A percentile compares a stretch with the other conserved stretches of the same genome.
These are phyloP conservation scores for Peziza echinospora DNA, from an alignment of 495 filamentous ascomycete species.

Conservation along the genomic window DNA sequence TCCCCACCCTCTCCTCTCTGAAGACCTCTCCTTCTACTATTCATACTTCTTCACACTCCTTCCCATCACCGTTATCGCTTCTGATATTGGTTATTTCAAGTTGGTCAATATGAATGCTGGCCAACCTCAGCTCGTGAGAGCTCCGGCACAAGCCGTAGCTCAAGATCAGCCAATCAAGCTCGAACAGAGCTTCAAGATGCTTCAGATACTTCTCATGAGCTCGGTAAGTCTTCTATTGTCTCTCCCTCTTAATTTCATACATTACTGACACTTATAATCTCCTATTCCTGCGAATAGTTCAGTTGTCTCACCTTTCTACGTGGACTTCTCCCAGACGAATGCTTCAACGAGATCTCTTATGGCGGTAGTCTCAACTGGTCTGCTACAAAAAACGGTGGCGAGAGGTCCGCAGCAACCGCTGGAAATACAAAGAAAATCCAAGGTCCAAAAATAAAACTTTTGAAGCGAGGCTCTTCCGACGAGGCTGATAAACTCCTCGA, in stretches of 20 bases:
- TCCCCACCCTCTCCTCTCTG: too few relatives aligned
- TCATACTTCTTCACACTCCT: too few relatives aligned
- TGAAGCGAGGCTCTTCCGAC: slow-evolving; percentile 15
- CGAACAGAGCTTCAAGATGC: slow-evolving; percentile 19
- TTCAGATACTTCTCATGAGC: slow-evolving; percentile 17
- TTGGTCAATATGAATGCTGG: too few relatives aligned
- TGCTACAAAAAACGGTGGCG: slow-evolving; percentile 8
- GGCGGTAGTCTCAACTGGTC: slow-evolving; percentile 10
- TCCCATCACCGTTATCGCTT: too few relatives aligned
- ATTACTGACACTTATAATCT: not conserved
- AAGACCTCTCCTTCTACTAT: too few relatives aligned
- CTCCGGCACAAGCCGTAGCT: too few relatives aligned
- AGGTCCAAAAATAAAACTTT: slow-evolving; percentile 15
- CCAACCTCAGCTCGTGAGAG: too few relatives aligned
- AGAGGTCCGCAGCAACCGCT: slow-evolving; percentile 5
- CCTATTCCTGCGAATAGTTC: too few relatives aligned
- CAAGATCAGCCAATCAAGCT: slow-evolving; percentile 15
- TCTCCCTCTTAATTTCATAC: not conserved
- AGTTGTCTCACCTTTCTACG: slow-evolving; percentile 11
- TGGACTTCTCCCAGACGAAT: slow-evolving; percentile 19
- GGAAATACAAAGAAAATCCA: slow-evolving; percentile 2
- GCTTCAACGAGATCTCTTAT: slow-evolving; percentile 17
- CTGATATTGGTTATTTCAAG: too few relatives aligned
- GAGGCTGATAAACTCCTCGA: slow-evolving; percentile 19
- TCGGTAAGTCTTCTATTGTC: slow-evolving; percentile 10